Percentiles rank a stretch among this genome's conserved stretches.
Conservation (phyloP, 257 asterid genomes). For the Eucommia ulmoides region DNA sequence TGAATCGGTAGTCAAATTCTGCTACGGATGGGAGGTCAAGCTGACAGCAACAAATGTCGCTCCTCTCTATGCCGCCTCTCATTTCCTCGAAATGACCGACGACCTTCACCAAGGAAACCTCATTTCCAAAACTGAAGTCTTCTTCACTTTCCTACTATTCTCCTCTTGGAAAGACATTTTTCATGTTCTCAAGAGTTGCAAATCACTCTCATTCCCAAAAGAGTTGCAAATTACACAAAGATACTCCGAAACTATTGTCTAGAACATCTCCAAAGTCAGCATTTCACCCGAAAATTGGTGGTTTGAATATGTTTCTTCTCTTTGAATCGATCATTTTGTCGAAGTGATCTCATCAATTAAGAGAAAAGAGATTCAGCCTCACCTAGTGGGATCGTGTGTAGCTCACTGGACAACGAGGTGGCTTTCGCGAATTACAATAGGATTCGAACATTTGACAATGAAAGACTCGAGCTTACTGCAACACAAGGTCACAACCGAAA, state of each 20-base stretch:
- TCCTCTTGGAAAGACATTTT: constrained; percentile 26
- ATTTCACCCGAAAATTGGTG: constrained; percentile 13
- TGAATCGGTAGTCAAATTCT: constrained; percentile 23
- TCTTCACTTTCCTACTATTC: constrained; percentile 15
- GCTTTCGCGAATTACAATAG: constrained; percentile 14
- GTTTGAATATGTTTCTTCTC: constrained; percentile 21
- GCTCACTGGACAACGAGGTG: constrained; percentile 24
- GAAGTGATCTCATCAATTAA: constrained; percentile 17
- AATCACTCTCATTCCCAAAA: constrained; percentile 18
- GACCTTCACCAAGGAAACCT: constrained; percentile 17
- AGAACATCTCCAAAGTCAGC: constrained; percentile 15
- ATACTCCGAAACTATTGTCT: constrained; percentile 15
- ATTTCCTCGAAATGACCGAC: constrained; percentile 25
- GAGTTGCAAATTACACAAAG: constrained; percentile 12
- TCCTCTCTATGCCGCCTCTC: constrained; percentile 23
- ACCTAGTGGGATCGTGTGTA: constrained; percentile 21
- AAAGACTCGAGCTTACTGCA: constrained; percentile 10
- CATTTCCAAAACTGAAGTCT: constrained; percentile 15
- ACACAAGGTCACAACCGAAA: constrained; percentile 19
- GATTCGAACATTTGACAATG: constrained; percentile 2
- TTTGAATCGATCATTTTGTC: constrained; percentile 19
- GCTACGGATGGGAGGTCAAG: constrained; percentile 18
- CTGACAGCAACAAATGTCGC: constrained; percentile 18
- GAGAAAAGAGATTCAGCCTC: constrained; percentile 13
- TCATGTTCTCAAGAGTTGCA: constrained; percentile 17